A percentile compares a stretch with the other conserved stretches of the same genome.
Conservation (phyloP, 2,329 filamentous ascomycete species). For the Xylaria sp. region DNA sequence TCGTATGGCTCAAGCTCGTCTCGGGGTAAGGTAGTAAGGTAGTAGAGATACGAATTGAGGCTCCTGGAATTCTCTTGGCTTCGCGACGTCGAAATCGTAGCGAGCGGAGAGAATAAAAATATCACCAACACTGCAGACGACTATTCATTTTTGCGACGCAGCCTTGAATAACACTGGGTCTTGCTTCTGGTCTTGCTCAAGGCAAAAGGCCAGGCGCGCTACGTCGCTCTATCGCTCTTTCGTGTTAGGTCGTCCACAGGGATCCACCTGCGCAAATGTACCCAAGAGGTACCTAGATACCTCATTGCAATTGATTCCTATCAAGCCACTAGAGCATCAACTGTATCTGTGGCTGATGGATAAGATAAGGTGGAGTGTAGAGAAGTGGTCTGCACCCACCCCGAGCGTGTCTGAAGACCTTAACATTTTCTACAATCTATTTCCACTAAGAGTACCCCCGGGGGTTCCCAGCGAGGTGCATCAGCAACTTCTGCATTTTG, state of each 20-base stretch:
- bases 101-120: slow-evolving; percentile 10
- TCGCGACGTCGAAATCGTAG: background rate
- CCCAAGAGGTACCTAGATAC: background rate
- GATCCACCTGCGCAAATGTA: background rate
- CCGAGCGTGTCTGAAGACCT: background rate
- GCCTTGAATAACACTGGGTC: slow-evolving; percentile 16
- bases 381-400: background rate
- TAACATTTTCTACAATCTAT: background rate
- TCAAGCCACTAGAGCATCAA: slow-evolving; percentile 4
- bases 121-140: slow-evolving; percentile 14
- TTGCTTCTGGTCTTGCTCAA: slow-evolving; percentile 8
- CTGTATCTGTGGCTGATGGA: slow-evolving; percentile 5
- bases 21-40: background rate
- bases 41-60: background rate
- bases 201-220: slow-evolving; percentile 12
- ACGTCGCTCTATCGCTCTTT: background rate
- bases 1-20: slow-evolving; percentile 10
- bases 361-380: background rate
- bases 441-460: background rate
- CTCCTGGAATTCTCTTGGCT: background rate
- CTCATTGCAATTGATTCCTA: too few relatives aligned
- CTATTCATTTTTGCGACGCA: slow-evolving; percentile 37
- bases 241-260: background rate
- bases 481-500: slow-evolving; percentile 7
- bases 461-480: background rate